Evolutionary conservation across 2,329 filamentous ascomycete species (phyloP).

Genomic region (Aspergillus arachidicola): DNA sequence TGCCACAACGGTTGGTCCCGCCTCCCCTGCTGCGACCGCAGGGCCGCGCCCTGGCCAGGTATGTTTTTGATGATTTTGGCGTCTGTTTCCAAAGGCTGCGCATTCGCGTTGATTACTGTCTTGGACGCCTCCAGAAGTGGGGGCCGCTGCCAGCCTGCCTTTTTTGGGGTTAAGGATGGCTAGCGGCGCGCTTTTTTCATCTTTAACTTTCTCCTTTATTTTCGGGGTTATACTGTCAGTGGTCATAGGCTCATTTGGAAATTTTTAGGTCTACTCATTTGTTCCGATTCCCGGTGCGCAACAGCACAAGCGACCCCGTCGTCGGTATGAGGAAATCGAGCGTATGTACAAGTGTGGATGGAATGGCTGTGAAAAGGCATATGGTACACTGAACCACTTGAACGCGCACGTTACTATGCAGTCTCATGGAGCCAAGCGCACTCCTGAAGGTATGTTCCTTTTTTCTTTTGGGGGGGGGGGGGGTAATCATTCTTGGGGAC

Average conservation of each 20-base stretch:
- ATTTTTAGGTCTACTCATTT: conserved; percentile 85
- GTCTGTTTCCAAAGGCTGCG: conserved; percentile 34
- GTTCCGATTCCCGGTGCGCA: conserved; percentile 96
- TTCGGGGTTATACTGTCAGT: neutral
- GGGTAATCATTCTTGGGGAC: neutral
- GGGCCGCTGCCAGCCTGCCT: conserved; percentile 22
- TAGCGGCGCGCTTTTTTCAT: conserved; percentile 26
- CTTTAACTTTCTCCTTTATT: conserved; percentile 12
- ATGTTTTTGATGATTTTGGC: conserved; percentile 49
- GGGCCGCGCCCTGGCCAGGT: conserved; percentile 65
- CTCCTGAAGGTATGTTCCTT: conserved; percentile 85
- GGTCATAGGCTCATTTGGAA: conserved; percentile 25
- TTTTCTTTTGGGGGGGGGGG: too few relatives aligned
- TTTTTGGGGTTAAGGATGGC: conserved; percentile 15
- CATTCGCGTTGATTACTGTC: conserved; percentile 30
- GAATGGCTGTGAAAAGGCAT: conserved; percentile 98
- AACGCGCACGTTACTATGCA: conserved; percentile 99
- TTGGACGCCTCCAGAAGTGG: conserved; percentile 27
- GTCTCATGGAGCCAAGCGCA: conserved; percentile 90
- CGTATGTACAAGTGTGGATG: conserved; percentile 99
- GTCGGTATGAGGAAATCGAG: conserved; percentile 97
- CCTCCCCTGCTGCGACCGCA: conserved; percentile 62
- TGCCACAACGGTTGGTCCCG: conserved; percentile 61
- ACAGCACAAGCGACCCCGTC: conserved; percentile 91
- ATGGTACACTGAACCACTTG: conserved; percentile 93